These are phyloP conservation scores for Acanthamoeba quina DNA, from an alignment of 208 protist genomes.

Conservation along the genomic window DNA sequence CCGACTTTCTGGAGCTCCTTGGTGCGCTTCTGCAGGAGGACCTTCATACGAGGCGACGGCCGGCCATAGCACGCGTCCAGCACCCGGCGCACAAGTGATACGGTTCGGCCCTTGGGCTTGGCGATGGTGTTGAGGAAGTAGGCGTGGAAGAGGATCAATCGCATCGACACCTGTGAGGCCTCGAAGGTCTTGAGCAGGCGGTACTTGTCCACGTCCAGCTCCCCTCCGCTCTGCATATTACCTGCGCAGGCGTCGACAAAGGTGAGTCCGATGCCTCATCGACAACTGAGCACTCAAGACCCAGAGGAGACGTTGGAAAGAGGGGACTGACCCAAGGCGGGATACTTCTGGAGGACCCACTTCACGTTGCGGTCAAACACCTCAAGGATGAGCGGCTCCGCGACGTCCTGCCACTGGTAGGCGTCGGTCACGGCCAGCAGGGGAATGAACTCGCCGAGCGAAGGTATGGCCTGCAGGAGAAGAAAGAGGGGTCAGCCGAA, in stretches of 20 bases:
- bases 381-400: neutral
- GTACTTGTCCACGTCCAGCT: conserved; percentile 16
- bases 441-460: conserved; percentile 49
- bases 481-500: neutral
- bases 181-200: conserved; percentile 52
- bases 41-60: neutral
- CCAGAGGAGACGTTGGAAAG: neutral
- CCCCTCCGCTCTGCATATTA: neutral
- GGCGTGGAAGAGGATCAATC: conserved; percentile 54
- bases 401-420: conserved; percentile 4
- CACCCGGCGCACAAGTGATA: neutral
- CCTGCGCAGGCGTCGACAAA: neutral
- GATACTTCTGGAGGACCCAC: conserved; percentile 51
- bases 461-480: conserved; percentile 16
- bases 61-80: conserved; percentile 26
- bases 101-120: neutral
- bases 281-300: too few relatives aligned
- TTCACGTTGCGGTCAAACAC: conserved; percentile 23
- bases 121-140: conserved; percentile 51
- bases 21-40: neutral
- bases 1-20: conserved; percentile 3
- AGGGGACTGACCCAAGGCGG: neutral
- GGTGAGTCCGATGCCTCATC: neutral
- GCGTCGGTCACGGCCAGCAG: conserved; percentile 37
- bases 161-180: conserved; percentile 15